A percentile compares a stretch with the other conserved stretches of the same genome.
These are phyloP conservation scores for Candida sp. DNA, from an alignment of 1,139 yeast species.

Conservation along the genomic window DNA sequence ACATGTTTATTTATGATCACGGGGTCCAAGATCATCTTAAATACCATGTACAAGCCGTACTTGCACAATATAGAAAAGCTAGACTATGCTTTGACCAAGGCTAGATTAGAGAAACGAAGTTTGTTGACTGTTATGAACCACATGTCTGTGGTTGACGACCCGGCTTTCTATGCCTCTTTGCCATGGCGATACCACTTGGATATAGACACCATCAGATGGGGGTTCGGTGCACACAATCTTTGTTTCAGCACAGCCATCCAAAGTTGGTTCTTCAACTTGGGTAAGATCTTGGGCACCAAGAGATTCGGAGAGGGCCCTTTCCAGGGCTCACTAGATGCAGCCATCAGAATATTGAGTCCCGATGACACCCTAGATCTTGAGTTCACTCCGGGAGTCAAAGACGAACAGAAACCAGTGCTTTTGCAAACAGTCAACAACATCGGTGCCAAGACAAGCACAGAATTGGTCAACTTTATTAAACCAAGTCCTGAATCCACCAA, in stretches of 20 bases:
- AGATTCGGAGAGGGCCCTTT: conserved; percentile 94
- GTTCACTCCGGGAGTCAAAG: conserved; percentile 39
- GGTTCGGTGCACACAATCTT: conserved; percentile 90
- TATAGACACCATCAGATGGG: conserved; percentile 84
- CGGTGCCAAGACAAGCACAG: conserved; percentile 11
- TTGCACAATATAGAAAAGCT: conserved; percentile 66
- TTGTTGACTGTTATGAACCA: conserved; percentile 94
- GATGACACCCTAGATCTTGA: conserved; percentile 70
- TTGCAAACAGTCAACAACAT: conserved; percentile 35
- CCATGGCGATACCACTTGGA: conserved; percentile 73
- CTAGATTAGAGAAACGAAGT: conserved; percentile 72
- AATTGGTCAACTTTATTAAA: conserved; percentile 26
- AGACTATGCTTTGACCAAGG: conserved; percentile 63
- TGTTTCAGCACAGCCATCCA: conserved; percentile 68
- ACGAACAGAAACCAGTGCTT: conserved; percentile 28
- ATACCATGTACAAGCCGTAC: conserved; percentile 63
- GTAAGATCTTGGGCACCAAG: conserved; percentile 84
- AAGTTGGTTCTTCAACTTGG: conserved; percentile 77
- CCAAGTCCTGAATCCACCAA: conserved; percentile 36
- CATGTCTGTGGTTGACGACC: conserved; percentile 94
- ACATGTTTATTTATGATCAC: conserved; percentile 73
- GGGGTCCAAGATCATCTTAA: conserved; percentile 65
- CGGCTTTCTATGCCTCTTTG: conserved; percentile 84
- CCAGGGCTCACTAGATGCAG: conserved; percentile 90
- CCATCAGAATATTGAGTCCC: conserved; percentile 82